Conservation (phyloP, 192 early-diverging fungal species). For the Backusella sp. region DNA sequence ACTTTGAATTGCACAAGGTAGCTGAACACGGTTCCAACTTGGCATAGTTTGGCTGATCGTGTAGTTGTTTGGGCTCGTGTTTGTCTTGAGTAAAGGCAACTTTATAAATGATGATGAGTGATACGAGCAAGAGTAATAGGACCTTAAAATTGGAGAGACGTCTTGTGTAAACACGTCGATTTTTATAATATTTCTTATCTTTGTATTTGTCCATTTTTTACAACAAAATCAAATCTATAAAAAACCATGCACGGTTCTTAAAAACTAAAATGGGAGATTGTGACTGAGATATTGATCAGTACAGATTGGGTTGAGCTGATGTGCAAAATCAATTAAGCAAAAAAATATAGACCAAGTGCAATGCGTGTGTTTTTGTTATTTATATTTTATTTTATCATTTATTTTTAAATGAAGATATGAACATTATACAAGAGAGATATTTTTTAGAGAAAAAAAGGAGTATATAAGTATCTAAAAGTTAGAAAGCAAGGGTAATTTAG, state of each 20-base stretch:
- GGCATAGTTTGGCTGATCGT: conserved; percentile 17
- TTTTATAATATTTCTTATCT: conserved; percentile 3
- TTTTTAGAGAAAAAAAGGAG: conserved; percentile 5
- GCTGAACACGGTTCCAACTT: conserved; percentile 8
- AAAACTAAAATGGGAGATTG: background rate
- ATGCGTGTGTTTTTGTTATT: background rate
- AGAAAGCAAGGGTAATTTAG: conserved; percentile 3
- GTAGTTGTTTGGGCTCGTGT: background rate
- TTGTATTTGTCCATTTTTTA: background rate
- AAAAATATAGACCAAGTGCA: background rate
- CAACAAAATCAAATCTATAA: background rate
- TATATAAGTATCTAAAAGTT: background rate
- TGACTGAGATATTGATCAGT: background rate
- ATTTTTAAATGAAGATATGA: background rate
- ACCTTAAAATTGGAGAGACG: background rate
- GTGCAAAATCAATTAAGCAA: background rate
- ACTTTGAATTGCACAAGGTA: conserved; percentile 21
- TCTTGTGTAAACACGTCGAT: background rate
- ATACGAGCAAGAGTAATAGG: background rate
- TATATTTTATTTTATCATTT: conserved; percentile 5
- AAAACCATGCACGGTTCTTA: background rate
- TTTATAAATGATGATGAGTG: background rate
- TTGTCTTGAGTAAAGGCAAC: background rate
- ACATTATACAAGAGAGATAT: conserved; percentile 5
- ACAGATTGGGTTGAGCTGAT: background rate